Percentiles rank a stretch among this genome's conserved stretches.
Conservation (phyloP, 1,139 yeast genomes). For the Kluyveromyces sp. region DNA sequence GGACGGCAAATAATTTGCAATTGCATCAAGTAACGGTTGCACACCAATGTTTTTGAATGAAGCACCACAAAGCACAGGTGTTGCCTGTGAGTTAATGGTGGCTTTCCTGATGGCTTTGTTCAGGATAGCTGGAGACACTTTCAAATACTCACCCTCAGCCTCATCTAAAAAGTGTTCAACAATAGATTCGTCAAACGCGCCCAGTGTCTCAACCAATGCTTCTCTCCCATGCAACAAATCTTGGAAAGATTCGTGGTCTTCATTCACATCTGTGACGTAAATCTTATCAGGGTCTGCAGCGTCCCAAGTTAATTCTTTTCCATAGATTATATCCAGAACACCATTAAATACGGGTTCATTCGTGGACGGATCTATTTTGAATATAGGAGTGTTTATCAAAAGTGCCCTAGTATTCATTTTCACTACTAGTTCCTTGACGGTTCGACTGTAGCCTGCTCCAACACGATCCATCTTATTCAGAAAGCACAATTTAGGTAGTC, state of each 20-base stretch:
- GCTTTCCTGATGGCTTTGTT: slow-evolving; percentile 54
- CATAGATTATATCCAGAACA: slow-evolving; percentile 72
- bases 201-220: slow-evolving; percentile 72
- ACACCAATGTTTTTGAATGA: slow-evolving; percentile 90
- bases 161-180: slow-evolving; percentile 70
- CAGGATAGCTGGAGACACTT: slow-evolving; percentile 46
- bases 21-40: slow-evolving; percentile 85
- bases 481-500: slow-evolving; percentile 69
- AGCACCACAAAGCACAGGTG: slow-evolving; percentile 89
- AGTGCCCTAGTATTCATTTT: slow-evolving; percentile 71
- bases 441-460: slow-evolving; percentile 90
- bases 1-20: slow-evolving; percentile 70
- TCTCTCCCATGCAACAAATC: slow-evolving; percentile 57
- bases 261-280: slow-evolving; percentile 40
- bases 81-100: slow-evolving; percentile 50
- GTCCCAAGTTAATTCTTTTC: slow-evolving; percentile 61
- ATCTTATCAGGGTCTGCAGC: slow-evolving; percentile 51
- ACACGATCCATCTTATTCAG: slow-evolving; percentile 94
- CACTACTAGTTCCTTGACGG: slow-evolving; percentile 77
- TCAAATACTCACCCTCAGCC: slow-evolving; percentile 59
- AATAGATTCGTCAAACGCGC: slow-evolving; percentile 72
- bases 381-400: slow-evolving; percentile 68
- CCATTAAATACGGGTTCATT: slow-evolving; percentile 56
- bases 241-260: slow-evolving; percentile 36
- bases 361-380: slow-evolving; percentile 37